phyloP scores from a whole-genome alignment of 169 alveolate genomes.

The Babesia ovata region DNA sequence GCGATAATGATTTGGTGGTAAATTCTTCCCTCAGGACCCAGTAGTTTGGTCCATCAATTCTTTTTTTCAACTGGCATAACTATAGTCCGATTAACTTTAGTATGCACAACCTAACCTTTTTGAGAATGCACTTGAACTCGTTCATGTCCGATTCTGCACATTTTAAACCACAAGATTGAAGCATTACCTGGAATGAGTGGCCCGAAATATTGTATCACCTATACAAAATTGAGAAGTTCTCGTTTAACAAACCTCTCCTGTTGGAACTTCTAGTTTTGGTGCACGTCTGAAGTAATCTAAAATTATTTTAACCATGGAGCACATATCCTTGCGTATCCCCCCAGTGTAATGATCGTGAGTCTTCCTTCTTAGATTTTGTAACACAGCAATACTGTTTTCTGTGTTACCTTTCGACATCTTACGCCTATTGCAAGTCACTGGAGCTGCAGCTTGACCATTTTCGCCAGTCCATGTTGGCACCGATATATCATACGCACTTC shows the following conservation, averaged over 20 bases:
- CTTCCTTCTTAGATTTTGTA: not conserved
- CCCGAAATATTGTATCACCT: slow-evolving; percentile 48
- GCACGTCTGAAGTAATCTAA: slow-evolving; percentile 21
- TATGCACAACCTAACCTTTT: not conserved
- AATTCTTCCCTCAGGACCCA: slow-evolving; percentile 26
- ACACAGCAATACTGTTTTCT: not conserved
- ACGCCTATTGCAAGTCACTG: slow-evolving; percentile 8
- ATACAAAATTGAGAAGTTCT: not conserved
- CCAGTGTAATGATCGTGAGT: not conserved
- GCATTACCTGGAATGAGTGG: slow-evolving; percentile 43
- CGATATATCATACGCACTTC: slow-evolving; percentile 46
- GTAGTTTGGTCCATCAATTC: slow-evolving; percentile 16
- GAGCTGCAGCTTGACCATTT: slow-evolving; percentile 46
- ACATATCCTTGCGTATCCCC: not conserved
- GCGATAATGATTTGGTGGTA: not conserved
- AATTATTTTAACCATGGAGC: slow-evolving; percentile 4
- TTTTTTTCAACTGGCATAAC: slow-evolving; percentile 21
- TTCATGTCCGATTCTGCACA: not conserved
- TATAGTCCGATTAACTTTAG: not conserved
- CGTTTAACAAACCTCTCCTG: slow-evolving; percentile 29
- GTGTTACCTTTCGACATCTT: not conserved
- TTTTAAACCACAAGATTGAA: not conserved
- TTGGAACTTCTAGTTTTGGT: slow-evolving; percentile 15
- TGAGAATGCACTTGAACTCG: slow-evolving; percentile 7
- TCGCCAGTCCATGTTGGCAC: slow-evolving; percentile 55